Evolutionary conservation across 768 basidiomycete species (phyloP).

Genomic region (Trametes meyenii): DNA sequence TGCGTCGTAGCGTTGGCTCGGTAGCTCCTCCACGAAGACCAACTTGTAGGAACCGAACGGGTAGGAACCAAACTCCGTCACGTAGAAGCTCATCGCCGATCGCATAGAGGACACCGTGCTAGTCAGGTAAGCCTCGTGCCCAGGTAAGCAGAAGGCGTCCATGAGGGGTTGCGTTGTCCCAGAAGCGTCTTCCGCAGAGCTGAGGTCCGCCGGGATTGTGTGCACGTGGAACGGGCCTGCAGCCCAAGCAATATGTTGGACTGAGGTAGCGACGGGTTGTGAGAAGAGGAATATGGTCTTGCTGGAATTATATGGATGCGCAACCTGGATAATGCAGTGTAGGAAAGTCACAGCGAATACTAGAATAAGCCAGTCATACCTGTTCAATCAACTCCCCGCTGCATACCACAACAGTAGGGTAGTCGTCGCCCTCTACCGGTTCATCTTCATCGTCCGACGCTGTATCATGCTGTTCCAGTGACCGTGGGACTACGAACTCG

Average conservation of each 20-base stretch:
- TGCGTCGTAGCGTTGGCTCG: constrained; percentile 79
- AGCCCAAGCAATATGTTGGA: constrained; percentile 96
- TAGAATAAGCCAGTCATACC: constrained; percentile 45
- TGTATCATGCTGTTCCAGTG: constrained; percentile 64
- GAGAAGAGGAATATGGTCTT: constrained; percentile 95
- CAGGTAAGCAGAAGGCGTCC: constrained; percentile 92
- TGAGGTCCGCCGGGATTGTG: constrained; percentile 64
- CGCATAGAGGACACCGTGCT: constrained; percentile 78
- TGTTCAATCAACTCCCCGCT: constrained; percentile 96
- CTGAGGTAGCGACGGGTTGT: constrained; percentile 83
- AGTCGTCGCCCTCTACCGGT: constrained; percentile 48
- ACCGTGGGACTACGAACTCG: constrained; percentile 90
- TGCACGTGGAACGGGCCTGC: constrained; percentile 91
- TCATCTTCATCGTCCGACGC: constrained; percentile 52
- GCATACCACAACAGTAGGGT: constrained; percentile 86
- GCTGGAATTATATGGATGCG: constrained; percentile 90
- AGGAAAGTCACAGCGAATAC: neutral
- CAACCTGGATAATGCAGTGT: constrained; percentile 54
- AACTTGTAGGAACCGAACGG: constrained; percentile 95
- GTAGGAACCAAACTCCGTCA: constrained; percentile 91
- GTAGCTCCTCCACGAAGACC: constrained; percentile 90
- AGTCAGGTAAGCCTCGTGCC: constrained; percentile 72
- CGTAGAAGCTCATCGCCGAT: constrained; percentile 90
- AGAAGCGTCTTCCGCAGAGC: constrained; percentile 60
- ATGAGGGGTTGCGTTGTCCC: constrained; percentile 73